Evolutionary conservation across 139 green algal species (phyloP), one percentile per base, ranked within the genome.

Genomic region (Closterium sp.): DNA sequence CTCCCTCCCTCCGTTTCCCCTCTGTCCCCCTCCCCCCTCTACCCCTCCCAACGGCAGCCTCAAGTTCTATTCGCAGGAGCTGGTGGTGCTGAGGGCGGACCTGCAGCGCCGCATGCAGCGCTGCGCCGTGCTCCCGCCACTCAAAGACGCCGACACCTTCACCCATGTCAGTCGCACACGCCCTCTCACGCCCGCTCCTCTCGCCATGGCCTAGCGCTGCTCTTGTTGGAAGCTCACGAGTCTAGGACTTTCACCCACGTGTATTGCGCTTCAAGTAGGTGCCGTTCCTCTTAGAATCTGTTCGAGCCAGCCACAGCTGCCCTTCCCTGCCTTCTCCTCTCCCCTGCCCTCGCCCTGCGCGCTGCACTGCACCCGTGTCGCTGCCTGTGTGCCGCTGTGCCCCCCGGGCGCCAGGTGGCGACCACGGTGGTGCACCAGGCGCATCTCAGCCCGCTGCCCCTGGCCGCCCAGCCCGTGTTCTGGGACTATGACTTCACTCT

Each of bases 341-440:
- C n/a, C n/a, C n/a, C n/a, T n/a, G 34, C 1, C 34, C 34, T 42
- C 34, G 34, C 34, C 34, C 34, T 42, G 34, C n/a, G n/a, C n/a
- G n/a, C n/a, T 42, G 34, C 34, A 42, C 34, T 42, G 34, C 34
- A 42, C 9, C 4, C 34, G 34, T 6, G 9, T 42, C 34, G 4
- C 34, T 42, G 29, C 31, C 70, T 88, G 10, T 62, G 17, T 90
- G 17, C 88, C 13, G 88, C 88, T 88, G n/a, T 73, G 28, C 21
- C 11, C 86, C 86, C 31, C 13, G 10, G 96, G 90, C 89, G 95
- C 31, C 96, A 99, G 89, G 87, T 98, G 24, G 94, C 94, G 13
- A 94, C 95, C 34, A 99, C 97, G 42, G 89, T 99, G 85, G 95
- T 99, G 93, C 97, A 99, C 96, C 97, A 99, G 94, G 94, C 89